phyloP scores from a whole-genome alignment of 805 yeast species.

The Candida nemodendra region DNA sequence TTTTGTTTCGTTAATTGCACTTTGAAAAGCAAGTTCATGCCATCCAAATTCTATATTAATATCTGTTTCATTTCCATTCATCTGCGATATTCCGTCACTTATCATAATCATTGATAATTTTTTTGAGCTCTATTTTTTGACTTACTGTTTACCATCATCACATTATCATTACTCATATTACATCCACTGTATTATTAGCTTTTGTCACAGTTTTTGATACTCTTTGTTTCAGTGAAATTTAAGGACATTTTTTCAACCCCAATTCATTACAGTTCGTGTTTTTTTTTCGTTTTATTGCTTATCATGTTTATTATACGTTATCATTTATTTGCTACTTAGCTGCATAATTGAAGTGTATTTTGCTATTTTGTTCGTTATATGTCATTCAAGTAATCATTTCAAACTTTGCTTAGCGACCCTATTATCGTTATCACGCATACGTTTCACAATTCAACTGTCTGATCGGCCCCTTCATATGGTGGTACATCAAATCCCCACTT shows the following conservation, averaged over 20 bases:
- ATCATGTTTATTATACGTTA: slow-evolving; percentile 8
- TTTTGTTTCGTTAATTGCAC: slow-evolving; percentile 1
- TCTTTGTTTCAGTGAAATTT: slow-evolving; percentile 2
- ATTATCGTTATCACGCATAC: slow-evolving; percentile 2
- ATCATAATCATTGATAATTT: neutral
- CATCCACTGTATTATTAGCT: slow-evolving; percentile 7
- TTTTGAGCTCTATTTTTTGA: neutral
- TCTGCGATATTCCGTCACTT: neutral
- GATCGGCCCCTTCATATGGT: slow-evolving; percentile 55
- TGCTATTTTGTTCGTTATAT: slow-evolving; percentile 1
- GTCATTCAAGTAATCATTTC: neutral
- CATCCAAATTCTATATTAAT: slow-evolving; percentile 3
- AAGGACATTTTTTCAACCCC: slow-evolving; percentile 1
- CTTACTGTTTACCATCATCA: slow-evolving; percentile 4
- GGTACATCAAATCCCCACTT: slow-evolving; percentile 72
- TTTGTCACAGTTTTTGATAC: slow-evolving; percentile 4
- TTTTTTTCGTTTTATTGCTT: slow-evolving; percentile 10
- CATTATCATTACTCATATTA: slow-evolving; percentile 1
- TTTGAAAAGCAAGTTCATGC: slow-evolving; percentile 1
- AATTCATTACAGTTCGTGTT: too few species aligned
- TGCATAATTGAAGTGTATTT: slow-evolving; percentile 2
- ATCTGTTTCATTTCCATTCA: slow-evolving; percentile 1
- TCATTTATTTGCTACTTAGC: neutral
- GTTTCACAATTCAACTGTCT: slow-evolving; percentile 44
- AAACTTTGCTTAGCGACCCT: slow-evolving; percentile 13